These are phyloP conservation scores for Eucalyptus polyanthemos DNA, from an alignment of 345 rosid genomes.

Conservation along the genomic window DNA sequence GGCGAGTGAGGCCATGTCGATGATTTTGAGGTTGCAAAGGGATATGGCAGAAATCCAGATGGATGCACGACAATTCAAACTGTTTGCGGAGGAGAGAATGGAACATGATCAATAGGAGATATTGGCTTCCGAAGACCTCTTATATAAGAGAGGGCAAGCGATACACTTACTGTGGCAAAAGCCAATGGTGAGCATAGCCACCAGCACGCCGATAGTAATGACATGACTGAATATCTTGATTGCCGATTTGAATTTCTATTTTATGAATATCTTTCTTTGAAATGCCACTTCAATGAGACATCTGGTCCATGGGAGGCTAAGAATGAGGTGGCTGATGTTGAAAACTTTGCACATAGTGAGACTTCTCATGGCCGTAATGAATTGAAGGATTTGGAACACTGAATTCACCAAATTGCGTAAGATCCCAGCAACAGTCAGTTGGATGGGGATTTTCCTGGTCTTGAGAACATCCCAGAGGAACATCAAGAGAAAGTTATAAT, in stretches of 20 bases:
- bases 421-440: slow-evolving; percentile 29
- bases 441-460: slow-evolving; percentile 32
- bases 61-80: slow-evolving; percentile 89
- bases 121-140: slow-evolving; percentile 50
- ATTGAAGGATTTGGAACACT: slow-evolving; percentile 62
- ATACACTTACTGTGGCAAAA: slow-evolving; percentile 62
- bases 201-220: not conserved
- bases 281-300: slow-evolving; percentile 59
- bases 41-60: slow-evolving; percentile 86
- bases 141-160: slow-evolving; percentile 76
- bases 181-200: slow-evolving; percentile 25
- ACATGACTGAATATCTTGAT: slow-evolving; percentile 22
- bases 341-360: slow-evolving; percentile 59
- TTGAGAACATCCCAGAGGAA: slow-evolving; percentile 48
- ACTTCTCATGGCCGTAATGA: slow-evolving; percentile 30
- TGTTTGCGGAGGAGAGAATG: slow-evolving; percentile 74
- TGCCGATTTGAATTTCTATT: slow-evolving; percentile 27
- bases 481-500: slow-evolving; percentile 59
- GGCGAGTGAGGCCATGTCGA: slow-evolving; percentile 91
- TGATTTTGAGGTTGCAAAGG: slow-evolving; percentile 86
- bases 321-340: slow-evolving; percentile 50
- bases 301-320: slow-evolving; percentile 34
- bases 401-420: slow-evolving; percentile 65
- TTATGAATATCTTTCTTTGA: slow-evolving; percentile 62
- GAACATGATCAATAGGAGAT: slow-evolving; percentile 82